These are phyloP conservation scores for Marchantia polymorpha DNA, from an alignment of 225 moss, liverwort and hornwort genomes.

Conservation along the genomic window DNA sequence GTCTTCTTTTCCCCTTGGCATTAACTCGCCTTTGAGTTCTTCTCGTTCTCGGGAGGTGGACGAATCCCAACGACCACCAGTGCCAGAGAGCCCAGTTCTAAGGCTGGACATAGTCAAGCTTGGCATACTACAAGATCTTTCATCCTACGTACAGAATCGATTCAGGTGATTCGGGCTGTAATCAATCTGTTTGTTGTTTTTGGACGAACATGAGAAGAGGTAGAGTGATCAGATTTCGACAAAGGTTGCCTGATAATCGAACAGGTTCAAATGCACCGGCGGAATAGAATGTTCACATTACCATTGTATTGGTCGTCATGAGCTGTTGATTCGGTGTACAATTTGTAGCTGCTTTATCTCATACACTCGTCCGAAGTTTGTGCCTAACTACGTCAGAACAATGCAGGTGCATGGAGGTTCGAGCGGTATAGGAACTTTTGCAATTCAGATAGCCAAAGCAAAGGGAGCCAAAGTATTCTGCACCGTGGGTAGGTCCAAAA, in stretches of 20 bases:
- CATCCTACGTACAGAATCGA: too few relatives aligned
- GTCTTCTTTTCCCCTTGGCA: neutral
- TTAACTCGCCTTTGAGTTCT: neutral
- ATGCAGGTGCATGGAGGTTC: conserved; percentile 79
- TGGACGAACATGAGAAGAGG: too few relatives aligned
- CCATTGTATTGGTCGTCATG: too few relatives aligned
- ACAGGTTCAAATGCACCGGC: too few relatives aligned
- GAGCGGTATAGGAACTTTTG: conserved; percentile 81
- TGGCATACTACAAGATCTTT: too few relatives aligned
- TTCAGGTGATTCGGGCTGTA: too few relatives aligned
- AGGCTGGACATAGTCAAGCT: neutral
- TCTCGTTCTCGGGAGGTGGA: neutral
- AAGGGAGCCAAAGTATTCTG: conserved; percentile 64
- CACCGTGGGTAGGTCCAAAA: conserved; percentile 59
- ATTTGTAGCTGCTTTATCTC: too few relatives aligned
- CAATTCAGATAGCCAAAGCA: conserved; percentile 74
- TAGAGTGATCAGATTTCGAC: too few relatives aligned
- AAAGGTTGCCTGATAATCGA: too few relatives aligned
- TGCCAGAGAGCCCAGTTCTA: neutral
- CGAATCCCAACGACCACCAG: neutral
- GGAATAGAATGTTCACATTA: too few relatives aligned
- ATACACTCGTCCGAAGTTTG: neutral
- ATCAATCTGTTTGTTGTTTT: too few relatives aligned
- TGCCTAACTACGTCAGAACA: neutral
- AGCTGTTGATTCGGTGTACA: too few relatives aligned